Evolutionary conservation across 169 alveolate species (phyloP).

Genomic region (Plasmodium vinckei): DNA sequence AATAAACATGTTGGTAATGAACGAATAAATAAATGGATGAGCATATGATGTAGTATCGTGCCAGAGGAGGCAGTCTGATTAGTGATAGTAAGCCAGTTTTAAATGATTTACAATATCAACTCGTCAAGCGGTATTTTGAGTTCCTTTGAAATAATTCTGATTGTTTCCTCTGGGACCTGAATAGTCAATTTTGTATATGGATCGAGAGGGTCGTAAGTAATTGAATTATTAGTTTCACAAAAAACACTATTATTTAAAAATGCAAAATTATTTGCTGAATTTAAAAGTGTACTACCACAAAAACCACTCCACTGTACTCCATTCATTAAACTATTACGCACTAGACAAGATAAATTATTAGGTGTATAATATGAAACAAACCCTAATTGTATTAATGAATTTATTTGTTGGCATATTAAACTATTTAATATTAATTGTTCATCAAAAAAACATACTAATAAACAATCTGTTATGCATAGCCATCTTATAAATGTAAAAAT

Average conservation of each 20-base stretch:
- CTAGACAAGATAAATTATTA: slow-evolving; percentile 59
- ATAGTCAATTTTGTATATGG: slow-evolving; percentile 71
- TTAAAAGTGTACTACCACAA: slow-evolving; percentile 68
- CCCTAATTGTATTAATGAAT: slow-evolving; percentile 64
- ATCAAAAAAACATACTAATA: slow-evolving; percentile 71
- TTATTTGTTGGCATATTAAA: slow-evolving; percentile 71
- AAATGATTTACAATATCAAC: slow-evolving; percentile 20
- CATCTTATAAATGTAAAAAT: slow-evolving; percentile 75
- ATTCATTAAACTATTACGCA: slow-evolving; percentile 72
- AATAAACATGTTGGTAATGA: no score
- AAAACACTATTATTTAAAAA: slow-evolving; percentile 39
- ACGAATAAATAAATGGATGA: background rate
- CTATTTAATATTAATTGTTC: slow-evolving; percentile 68
- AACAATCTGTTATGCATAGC: slow-evolving; percentile 76
- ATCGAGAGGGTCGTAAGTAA: slow-evolving; percentile 50
- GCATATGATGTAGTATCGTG: background rate
- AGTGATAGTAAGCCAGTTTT: background rate
- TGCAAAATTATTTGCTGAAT: slow-evolving; percentile 60
- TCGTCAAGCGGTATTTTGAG: slow-evolving; percentile 74
- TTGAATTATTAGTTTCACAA: slow-evolving; percentile 11
- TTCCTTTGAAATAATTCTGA: slow-evolving; percentile 44
- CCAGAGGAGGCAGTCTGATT: background rate
- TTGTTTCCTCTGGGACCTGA: slow-evolving; percentile 74
- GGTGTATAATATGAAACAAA: slow-evolving; percentile 51
- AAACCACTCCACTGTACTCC: slow-evolving; percentile 79